A percentile compares a stretch with the other conserved stretches of the same genome.
These are phyloP conservation scores for Paecilomyces sp. DNA, from an alignment of 2,329 filamentous ascomycete species.

Conservation along the genomic window DNA sequence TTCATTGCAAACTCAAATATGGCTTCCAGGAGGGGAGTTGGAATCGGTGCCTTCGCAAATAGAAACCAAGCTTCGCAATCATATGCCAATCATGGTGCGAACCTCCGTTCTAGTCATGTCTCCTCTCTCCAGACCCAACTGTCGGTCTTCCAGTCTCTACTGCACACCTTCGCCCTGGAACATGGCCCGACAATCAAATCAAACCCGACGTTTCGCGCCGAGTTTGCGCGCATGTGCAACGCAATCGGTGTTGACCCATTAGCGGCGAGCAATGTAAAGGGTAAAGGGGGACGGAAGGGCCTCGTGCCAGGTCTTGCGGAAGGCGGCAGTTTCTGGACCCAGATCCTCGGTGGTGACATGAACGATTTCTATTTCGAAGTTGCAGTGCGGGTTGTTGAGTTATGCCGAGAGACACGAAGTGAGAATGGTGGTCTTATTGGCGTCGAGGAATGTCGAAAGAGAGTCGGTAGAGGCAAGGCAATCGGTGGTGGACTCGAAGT, in stretches of 20 bases:
- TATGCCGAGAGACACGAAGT: conserved; percentile 74
- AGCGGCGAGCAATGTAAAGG: conserved; percentile 55
- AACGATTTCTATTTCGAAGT: conserved; percentile 99
- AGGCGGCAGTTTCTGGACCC: conserved; percentile 75
- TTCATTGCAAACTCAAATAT: conserved; percentile 17
- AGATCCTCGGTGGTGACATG: conserved; percentile 82
- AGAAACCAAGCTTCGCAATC: conserved; percentile 77
- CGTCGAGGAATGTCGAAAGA: conserved; percentile 69
- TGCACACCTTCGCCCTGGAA: conserved; percentile 91
- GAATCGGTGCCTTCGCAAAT: conserved; percentile 83
- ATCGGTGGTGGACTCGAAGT: conserved; percentile 71
- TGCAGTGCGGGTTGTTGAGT: conserved; percentile 88
- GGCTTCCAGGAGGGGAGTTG: conserved; percentile 58
- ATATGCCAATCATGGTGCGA: conserved; percentile 83
- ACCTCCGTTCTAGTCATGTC: conserved; percentile 76
- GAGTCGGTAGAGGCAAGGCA: conserved; percentile 64
- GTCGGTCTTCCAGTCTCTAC: conserved; percentile 87
- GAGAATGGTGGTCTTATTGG: conserved; percentile 93
- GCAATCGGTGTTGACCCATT: conserved; percentile 95
- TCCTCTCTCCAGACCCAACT: conserved; percentile 86
- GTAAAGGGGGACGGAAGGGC: conserved; percentile 41
- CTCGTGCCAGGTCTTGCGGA: conserved; percentile 21
- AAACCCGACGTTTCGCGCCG: conserved; percentile 87
- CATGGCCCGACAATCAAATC: conserved; percentile 95
- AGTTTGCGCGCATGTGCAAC: conserved; percentile 97